Evolutionary conservation across 495 filamentous ascomycete species (phyloP), one percentile per base, ranked within the genome.

Genomic region (Neurospora intermedia): DNA sequence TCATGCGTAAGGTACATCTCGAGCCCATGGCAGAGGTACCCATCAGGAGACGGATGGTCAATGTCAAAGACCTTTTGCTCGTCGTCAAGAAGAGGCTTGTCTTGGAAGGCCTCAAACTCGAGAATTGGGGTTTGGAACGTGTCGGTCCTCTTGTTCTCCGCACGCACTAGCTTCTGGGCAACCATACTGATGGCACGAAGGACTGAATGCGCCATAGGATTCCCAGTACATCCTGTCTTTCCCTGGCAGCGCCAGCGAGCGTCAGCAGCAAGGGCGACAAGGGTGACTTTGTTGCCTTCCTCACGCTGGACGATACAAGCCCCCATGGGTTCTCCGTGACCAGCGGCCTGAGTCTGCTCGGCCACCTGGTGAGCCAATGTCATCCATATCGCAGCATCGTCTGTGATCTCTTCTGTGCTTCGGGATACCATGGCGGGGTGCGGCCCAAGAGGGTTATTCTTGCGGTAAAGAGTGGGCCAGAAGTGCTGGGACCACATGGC

Each of bases 1-100:
- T 99, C 96, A 78, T 97, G 94, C 2, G 94, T 95, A 42, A 95
- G 81, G 80, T 97, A 98, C 41, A 99, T 86, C 76, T 97, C 94
- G 3, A 98, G 87, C 69, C 92, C 91, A 71, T 94, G 91, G 81
- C 95, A 98, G 42, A 99, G 89, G 81, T 99, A 99, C n/a, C 95
- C 95, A 74, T 91, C 90, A 42, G 81, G 82, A 43, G 78, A 81
- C 6, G 83, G 82, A 75, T 84, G 85, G 43, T 84, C 84, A 39
- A 76, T 59, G 20, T 83, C 79, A 45, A 83, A 87, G 6, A 85
- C 79, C 70, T 75, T 74, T 70, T 80, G 70, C 78, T 87, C 85
- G 69, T 83, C 80, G 11, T 76, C 71, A 11, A 85, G 77, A 8
- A 85, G 71, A 46, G 84, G 80, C 42, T 74, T 75, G 79, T 83